phyloP scores from a whole-genome alignment of 768 basidiomycete species.

The Lactarius trivialis region DNA sequence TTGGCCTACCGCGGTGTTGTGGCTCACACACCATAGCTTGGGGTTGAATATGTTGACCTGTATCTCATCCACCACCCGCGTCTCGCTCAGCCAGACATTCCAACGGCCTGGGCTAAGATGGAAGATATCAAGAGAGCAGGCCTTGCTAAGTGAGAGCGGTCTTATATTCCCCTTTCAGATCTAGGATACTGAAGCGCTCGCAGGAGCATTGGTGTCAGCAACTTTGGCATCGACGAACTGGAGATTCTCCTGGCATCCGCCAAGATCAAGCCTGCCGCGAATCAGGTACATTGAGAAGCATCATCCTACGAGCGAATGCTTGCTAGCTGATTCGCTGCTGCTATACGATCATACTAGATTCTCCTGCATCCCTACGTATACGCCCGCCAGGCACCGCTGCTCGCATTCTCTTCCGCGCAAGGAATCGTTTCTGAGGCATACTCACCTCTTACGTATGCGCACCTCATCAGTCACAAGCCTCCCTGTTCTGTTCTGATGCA shows the following conservation, averaged over 20 bases:
- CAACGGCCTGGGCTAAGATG: slow-evolving; percentile 57
- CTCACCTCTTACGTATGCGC: slow-evolving; percentile 51
- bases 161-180: neutral
- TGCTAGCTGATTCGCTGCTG: neutral
- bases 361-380: slow-evolving; percentile 67
- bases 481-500: neutral
- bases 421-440: slow-evolving; percentile 69
- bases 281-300: slow-evolving; percentile 43
- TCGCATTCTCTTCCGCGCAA: slow-evolving; percentile 51
- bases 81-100: slow-evolving; percentile 50
- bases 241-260: slow-evolving; percentile 49
- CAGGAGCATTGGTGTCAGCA: slow-evolving; percentile 70
- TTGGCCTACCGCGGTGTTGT: neutral
- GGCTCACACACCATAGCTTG: slow-evolving; percentile 38
- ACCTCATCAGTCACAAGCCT: neutral
- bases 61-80: slow-evolving; percentile 62
- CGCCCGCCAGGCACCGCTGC: slow-evolving; percentile 42
- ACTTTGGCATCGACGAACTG: slow-evolving; percentile 53
- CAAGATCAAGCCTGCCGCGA: slow-evolving; percentile 57
- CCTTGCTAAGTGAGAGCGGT: slow-evolving; percentile 43
- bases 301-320: neutral
- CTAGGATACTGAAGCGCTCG: neutral
- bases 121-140: slow-evolving; percentile 53
- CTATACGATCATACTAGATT: slow-evolving; percentile 37
- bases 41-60: slow-evolving; percentile 57